Conservation (phyloP, 371 early-diverging fungal species). For the Conidiobolus incongruus region DNA sequence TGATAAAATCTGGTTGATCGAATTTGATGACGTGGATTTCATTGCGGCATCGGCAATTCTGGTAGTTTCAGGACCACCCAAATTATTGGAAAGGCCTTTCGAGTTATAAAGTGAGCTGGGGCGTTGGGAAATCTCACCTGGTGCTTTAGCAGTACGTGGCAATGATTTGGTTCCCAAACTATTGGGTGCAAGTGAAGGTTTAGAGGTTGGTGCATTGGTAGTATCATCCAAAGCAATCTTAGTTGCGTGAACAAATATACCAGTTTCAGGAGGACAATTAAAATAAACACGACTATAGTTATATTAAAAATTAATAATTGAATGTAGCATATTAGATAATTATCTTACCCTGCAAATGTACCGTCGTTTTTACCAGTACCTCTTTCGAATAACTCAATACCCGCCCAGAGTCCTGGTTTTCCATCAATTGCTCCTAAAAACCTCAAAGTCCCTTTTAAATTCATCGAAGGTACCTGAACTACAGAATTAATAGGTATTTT, state of each 20-base stretch:
- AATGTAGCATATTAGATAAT: background rate
- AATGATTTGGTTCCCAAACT: background rate
- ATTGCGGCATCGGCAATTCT: no score
- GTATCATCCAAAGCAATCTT: conserved; percentile 15
- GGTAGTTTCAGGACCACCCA: no score
- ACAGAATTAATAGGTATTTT: no score
- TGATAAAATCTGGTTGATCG: no score
- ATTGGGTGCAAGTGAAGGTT: background rate
- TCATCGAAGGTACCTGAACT: background rate
- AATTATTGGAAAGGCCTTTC: no score
- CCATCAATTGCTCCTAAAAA: conserved; percentile 43
- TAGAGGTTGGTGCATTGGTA: background rate
- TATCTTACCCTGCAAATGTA: conserved; percentile 33
- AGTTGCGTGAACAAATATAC: conserved; percentile 39
- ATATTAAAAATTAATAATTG: conserved; percentile 1
- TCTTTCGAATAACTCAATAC: conserved; percentile 44
- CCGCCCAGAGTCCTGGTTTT: conserved; percentile 56
- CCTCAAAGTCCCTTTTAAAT: conserved; percentile 33
- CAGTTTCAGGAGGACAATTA: conserved; percentile 32
- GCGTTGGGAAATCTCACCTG: no score
- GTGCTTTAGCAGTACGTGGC: background rate
- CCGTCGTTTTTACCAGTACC: conserved; percentile 68
- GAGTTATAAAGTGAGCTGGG: no score
- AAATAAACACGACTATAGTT: conserved; percentile 32
- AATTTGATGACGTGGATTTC: no score